Conservation (phyloP, 495 filamentous ascomycete species). For the Evansstolkia leycettana region DNA sequence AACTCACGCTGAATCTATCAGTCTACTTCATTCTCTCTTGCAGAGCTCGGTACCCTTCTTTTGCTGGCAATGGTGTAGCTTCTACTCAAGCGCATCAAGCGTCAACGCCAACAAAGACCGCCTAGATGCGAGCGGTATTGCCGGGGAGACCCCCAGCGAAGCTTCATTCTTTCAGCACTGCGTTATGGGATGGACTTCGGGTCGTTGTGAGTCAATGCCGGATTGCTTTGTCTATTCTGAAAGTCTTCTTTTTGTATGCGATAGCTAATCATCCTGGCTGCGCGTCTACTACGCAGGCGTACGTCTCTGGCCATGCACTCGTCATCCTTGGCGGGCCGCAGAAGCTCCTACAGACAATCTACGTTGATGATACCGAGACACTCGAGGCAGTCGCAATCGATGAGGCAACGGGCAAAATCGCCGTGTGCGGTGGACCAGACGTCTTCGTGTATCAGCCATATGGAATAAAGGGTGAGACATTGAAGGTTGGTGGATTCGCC, state of each 20-base stretch:
- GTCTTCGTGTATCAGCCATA: slow-evolving; percentile 73
- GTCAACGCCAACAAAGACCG: slow-evolving; percentile 16
- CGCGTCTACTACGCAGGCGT: slow-evolving; percentile 43
- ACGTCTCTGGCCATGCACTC: slow-evolving; percentile 80
- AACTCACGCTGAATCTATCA: no score
- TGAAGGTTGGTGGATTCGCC: slow-evolving; percentile 24
- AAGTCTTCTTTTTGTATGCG: neutral
- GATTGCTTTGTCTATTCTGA: neutral
- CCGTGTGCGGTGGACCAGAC: slow-evolving; percentile 48
- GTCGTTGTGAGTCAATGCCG: slow-evolving; percentile 50
- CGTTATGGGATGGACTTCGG: slow-evolving; percentile 67
- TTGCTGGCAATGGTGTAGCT: slow-evolving; percentile 29
- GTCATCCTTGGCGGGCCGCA: slow-evolving; percentile 67
- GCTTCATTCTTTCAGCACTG: slow-evolving; percentile 80
- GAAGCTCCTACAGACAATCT: slow-evolving; percentile 77
- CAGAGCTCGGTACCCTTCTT: neutral
- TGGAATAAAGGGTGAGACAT: slow-evolving; percentile 52
- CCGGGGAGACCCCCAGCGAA: slow-evolving; percentile 82
- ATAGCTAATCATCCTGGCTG: neutral
- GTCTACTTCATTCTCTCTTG: no score
- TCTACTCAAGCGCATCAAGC: slow-evolving; percentile 16
- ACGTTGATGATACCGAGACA: slow-evolving; percentile 60
- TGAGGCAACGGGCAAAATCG: slow-evolving; percentile 76
- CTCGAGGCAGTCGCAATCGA: slow-evolving; percentile 69
- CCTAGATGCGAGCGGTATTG: slow-evolving; percentile 65